Conservation (phyloP, 2,329 filamentous ascomycete genomes). For the Alternaria rosae region DNA sequence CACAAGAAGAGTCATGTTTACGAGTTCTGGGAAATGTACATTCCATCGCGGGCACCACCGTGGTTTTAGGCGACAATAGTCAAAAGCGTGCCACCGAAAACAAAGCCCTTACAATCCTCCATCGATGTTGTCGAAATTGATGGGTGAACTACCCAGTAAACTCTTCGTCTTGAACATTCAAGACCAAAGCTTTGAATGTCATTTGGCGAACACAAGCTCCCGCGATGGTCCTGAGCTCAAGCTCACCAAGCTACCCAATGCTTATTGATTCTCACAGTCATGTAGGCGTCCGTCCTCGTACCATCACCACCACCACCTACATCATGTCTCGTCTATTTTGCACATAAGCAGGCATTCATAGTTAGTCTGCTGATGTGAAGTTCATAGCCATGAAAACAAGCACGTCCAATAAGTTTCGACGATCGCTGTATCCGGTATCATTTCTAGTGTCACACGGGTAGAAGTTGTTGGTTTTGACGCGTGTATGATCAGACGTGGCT, state of each 20-base stretch:
- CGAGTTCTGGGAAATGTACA: background rate
- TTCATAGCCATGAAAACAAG: background rate
- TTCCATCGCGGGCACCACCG: background rate
- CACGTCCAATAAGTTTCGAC: background rate
- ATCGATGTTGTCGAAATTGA: background rate
- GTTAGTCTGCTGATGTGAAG: background rate
- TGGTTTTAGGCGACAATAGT: background rate
- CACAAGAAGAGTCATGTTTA: background rate
- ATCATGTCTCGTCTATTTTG: background rate
- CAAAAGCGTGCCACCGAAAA: background rate
- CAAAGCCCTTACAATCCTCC: background rate
- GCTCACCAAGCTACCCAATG: background rate
- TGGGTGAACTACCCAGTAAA: background rate
- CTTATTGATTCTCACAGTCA: slow-evolving; percentile 4
- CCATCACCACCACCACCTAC: background rate
- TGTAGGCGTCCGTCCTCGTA: background rate
- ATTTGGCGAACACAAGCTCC: background rate
- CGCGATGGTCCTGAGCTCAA: background rate
- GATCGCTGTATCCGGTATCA: background rate
- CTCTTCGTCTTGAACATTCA: background rate
- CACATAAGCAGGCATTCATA: background rate
- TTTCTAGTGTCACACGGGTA: background rate
- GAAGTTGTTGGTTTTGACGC: background rate
- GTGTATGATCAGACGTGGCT: background rate
- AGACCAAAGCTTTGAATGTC: background rate